These are phyloP conservation scores for Jaminaea rosea DNA, from an alignment of 1,284 basidiomycete species.

Conservation along the genomic window DNA sequence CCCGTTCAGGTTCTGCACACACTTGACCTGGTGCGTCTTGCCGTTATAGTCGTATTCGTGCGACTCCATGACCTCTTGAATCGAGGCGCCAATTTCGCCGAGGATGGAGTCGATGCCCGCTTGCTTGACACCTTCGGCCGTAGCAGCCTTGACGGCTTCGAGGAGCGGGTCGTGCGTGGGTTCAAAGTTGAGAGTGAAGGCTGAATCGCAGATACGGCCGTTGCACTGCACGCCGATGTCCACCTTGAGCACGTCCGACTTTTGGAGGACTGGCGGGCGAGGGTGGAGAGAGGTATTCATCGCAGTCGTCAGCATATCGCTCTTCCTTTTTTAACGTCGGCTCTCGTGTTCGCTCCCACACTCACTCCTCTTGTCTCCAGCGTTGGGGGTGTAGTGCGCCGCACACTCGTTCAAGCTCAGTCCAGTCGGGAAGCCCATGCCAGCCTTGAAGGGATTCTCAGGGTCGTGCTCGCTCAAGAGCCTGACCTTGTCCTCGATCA, in stretches of 20 bases:
- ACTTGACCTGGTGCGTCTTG: constrained; percentile 60
- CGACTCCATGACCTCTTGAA: constrained; percentile 98
- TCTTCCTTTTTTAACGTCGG: background rate
- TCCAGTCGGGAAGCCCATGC: constrained; percentile 91
- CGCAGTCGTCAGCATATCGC: background rate
- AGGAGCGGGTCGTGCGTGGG: constrained; percentile 81
- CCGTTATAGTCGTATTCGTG: constrained; percentile 89
- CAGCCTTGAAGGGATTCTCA: constrained; percentile 68
- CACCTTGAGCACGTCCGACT: constrained; percentile 85
- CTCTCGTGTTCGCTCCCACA: background rate
- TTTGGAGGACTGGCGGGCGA: constrained; percentile 58
- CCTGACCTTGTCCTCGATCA: constrained; percentile 69
- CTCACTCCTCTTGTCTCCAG: constrained; percentile 65
- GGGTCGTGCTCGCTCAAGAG: constrained; percentile 71
- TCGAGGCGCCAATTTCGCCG: constrained; percentile 80
- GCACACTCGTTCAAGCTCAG: constrained; percentile 88
- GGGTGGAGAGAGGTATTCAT: background rate
- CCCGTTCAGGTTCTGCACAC: constrained; percentile 44
- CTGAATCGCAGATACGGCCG: constrained; percentile 87
- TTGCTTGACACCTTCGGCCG: constrained; percentile 65
- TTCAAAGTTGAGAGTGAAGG: constrained; percentile 84
- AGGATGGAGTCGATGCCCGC: constrained; percentile 92
- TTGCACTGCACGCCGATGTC: constrained; percentile 96
- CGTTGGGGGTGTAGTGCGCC: constrained; percentile 94
- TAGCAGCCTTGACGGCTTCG: constrained; percentile 86